A percentile compares a stretch with the other conserved stretches of the same genome.
These are phyloP conservation scores for Sporobolomyces pararoseus DNA, from an alignment of 768 basidiomycete species.

Conservation along the genomic window DNA sequence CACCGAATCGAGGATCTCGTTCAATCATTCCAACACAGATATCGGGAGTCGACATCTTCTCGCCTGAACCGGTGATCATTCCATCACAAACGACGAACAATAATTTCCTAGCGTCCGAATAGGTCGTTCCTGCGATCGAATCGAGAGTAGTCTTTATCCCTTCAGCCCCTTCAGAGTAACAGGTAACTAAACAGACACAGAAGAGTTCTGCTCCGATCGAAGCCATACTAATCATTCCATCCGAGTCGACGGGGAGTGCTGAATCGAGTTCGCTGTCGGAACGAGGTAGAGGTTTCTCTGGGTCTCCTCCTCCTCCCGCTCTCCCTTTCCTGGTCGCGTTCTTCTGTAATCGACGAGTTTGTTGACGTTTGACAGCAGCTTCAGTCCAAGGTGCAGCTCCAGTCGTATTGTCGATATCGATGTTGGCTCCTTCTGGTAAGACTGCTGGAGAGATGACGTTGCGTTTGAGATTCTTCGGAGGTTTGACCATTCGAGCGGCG, in stretches of 20 bases:
- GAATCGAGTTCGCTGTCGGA: constrained; percentile 50
- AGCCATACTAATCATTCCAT: constrained; percentile 72
- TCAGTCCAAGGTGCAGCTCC: constrained; percentile 95
- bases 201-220: constrained; percentile 95
- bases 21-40: constrained; percentile 88
- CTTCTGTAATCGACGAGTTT: constrained; percentile 47
- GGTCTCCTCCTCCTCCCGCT: neutral
- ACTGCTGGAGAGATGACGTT: constrained; percentile 90
- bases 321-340: constrained; percentile 13
- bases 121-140: constrained; percentile 82
- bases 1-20: constrained; percentile 90
- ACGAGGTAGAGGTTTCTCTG: constrained; percentile 20
- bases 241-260: constrained; percentile 57
- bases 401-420: constrained; percentile 81
- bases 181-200: constrained; percentile 90
- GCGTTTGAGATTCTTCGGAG: constrained; percentile 71
- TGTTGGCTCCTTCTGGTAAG: constrained; percentile 91
- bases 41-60: constrained; percentile 92
- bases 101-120: constrained; percentile 87
- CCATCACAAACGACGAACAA: constrained; percentile 94
- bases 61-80: constrained; percentile 96
- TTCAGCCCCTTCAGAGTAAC: constrained; percentile 95
- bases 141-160: constrained; percentile 87
- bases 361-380: constrained; percentile 48
- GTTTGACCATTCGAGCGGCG: constrained; percentile 71